Evolutionary conservation across 495 filamentous ascomycete genomes (phyloP).

Genomic region (Podospora conica): DNA sequence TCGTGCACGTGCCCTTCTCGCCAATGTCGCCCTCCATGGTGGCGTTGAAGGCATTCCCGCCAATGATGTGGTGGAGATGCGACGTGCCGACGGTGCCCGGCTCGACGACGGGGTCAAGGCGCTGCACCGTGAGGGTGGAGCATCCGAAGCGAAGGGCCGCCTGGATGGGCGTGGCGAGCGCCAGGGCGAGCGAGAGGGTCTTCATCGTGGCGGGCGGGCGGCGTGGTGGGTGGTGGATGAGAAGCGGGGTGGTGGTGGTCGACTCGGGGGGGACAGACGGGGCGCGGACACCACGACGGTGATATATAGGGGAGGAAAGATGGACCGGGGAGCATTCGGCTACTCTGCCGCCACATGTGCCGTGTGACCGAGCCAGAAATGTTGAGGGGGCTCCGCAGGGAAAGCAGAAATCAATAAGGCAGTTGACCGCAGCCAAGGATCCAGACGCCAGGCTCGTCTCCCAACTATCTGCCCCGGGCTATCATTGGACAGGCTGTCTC

Average conservation of each 20-base stretch:
- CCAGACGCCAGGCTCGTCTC: neutral
- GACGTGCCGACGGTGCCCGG: conserved; percentile 34
- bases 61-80: conserved; percentile 46
- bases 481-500: neutral
- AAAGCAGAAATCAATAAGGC: neutral
- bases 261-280: neutral
- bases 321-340: neutral
- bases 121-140: conserved; percentile 40
- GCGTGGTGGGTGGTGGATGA: neutral
- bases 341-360: neutral
- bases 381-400: neutral
- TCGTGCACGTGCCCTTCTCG: conserved; percentile 38
- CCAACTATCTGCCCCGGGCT: neutral
- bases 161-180: conserved; percentile 33
- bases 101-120: conserved; percentile 42
- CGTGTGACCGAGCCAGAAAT: neutral
- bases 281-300: neutral
- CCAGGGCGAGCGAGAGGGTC: conserved; percentile 35
- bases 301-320: neutral
- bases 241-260: neutral
- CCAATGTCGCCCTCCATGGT: conserved; percentile 43
- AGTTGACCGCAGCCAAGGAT: neutral
- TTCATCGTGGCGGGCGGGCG: conserved; percentile 31
- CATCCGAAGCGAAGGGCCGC: conserved; percentile 44
- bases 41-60: conserved; percentile 45